Evolutionary conservation across 108 stramenopile species (phyloP).

Genomic region (Ochromonas danica): DNA sequence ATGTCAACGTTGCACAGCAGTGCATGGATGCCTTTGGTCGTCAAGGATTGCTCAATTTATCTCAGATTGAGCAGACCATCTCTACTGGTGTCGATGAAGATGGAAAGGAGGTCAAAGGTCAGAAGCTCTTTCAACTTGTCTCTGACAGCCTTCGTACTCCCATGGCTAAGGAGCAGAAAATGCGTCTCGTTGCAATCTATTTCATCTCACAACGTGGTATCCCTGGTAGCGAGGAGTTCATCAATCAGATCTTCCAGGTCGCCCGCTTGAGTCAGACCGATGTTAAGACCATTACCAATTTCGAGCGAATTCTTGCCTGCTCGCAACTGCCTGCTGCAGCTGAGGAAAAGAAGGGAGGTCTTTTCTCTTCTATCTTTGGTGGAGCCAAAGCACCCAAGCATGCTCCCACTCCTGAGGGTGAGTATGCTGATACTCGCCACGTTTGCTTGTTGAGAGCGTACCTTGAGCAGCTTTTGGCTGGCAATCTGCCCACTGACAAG

Average conservation of each 20-base stretch:
- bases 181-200: constrained; percentile 36
- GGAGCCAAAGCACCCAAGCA: neutral
- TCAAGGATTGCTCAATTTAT: constrained; percentile 46
- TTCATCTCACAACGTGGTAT: constrained; percentile 30
- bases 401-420: constrained; percentile 30
- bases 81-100: constrained; percentile 84
- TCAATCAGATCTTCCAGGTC: constrained; percentile 32
- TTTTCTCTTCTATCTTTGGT: constrained; percentile 6
- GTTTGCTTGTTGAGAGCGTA: constrained; percentile 3
- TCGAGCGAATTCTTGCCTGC: neutral
- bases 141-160: constrained; percentile 48
- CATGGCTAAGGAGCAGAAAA: constrained; percentile 19
- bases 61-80: constrained; percentile 85
- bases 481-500: neutral
- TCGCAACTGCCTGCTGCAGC: constrained; percentile 1
- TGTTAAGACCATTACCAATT: constrained; percentile 25
- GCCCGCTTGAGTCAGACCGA: constrained; percentile 54
- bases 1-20: constrained; percentile 84
- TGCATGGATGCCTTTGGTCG: constrained; percentile 69
- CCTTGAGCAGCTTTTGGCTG: neutral
- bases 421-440: constrained; percentile 32
- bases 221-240: constrained; percentile 9
- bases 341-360: neutral
- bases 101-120: constrained; percentile 62
- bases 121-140: constrained; percentile 60